phyloP scores from a whole-genome alignment of 805 yeast genomes.

The Candida qinlingensis region DNA sequence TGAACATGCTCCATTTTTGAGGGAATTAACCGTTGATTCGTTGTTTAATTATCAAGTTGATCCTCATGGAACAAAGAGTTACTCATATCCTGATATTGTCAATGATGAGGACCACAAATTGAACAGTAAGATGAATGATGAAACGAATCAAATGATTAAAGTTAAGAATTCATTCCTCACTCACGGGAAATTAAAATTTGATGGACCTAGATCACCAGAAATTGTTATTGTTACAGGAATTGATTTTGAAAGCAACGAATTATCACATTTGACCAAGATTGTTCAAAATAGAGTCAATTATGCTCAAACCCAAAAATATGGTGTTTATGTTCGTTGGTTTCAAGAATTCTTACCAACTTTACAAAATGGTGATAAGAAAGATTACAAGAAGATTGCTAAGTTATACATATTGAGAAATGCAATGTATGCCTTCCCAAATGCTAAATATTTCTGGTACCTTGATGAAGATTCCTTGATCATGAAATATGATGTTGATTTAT shows the following conservation, averaged over 20 bases:
- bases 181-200: constrained; percentile 55
- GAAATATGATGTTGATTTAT: constrained; percentile 59
- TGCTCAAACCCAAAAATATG: constrained; percentile 76
- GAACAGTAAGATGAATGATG: constrained; percentile 33
- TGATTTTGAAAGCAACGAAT: constrained; percentile 63
- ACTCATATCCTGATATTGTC: constrained; percentile 29
- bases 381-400: constrained; percentile 57
- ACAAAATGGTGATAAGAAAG: constrained; percentile 31
- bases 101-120: constrained; percentile 33
- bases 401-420: constrained; percentile 72
- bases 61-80: constrained; percentile 37
- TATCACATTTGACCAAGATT: constrained; percentile 55
- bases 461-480: constrained; percentile 75
- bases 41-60: constrained; percentile 46
- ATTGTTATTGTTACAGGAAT: constrained; percentile 73
- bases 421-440: constrained; percentile 86
- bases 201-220: constrained; percentile 44
- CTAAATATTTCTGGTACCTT: constrained; percentile 87
- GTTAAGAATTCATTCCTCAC: constrained; percentile 57
- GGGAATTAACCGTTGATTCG: constrained; percentile 48
- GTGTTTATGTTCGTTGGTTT: constrained; percentile 76
- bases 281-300: constrained; percentile 87
- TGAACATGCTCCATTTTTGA: constrained; percentile 59
- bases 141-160: constrained; percentile 29
- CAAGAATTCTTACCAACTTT: constrained; percentile 74